These are phyloP conservation scores for Musa itinerans DNA, from an alignment of 176 grass and related monocot genomes.

Conservation along the genomic window DNA sequence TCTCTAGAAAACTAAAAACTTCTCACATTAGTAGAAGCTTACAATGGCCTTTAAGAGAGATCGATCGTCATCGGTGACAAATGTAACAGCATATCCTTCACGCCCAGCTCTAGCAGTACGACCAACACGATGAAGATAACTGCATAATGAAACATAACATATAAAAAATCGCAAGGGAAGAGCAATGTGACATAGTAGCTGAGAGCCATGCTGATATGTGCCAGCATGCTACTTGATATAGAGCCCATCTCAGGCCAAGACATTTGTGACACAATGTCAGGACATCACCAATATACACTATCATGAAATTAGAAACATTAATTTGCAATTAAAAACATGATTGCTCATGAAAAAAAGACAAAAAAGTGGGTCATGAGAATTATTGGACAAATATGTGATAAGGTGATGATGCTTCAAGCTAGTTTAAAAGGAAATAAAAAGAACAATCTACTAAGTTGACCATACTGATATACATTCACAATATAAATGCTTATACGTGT, in stretches of 20 bases:
- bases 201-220: not conserved
- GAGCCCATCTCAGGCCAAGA: not conserved
- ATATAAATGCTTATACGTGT: too few species aligned
- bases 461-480: too few species aligned
- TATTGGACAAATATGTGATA: too few species aligned
- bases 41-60: slow-evolving; percentile 92
- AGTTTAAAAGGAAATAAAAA: too few species aligned
- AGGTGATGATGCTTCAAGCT: too few species aligned
- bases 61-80: slow-evolving; percentile 96
- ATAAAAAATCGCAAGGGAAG: not conserved
- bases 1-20: slow-evolving; percentile 21
- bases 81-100: slow-evolving; percentile 94
- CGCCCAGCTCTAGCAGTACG: slow-evolving; percentile 78
- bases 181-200: not conserved
- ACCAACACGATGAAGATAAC: slow-evolving; percentile 94
- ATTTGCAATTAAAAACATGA: too few species aligned
- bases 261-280: not conserved
- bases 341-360: too few species aligned
- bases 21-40: not conserved
- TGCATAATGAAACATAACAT: slow-evolving; percentile 19
- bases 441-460: too few species aligned
- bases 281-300: too few species aligned
- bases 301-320: too few species aligned
- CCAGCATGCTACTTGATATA: not conserved
- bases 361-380: too few species aligned